These are phyloP conservation scores for Cicer cuneatum DNA, from an alignment of 306 rosid species.

Conservation along the genomic window DNA sequence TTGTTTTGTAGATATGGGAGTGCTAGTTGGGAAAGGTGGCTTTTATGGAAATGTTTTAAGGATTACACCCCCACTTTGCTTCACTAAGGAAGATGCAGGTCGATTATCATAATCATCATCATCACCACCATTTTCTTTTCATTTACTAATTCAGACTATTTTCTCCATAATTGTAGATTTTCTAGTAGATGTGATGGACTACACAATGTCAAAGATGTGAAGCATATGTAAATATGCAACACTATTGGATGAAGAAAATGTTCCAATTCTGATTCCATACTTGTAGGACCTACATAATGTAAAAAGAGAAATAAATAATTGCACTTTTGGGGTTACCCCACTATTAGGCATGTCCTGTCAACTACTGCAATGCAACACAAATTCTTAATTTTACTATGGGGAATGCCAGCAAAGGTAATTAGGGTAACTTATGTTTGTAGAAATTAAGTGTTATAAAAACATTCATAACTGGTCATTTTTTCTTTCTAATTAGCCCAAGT, in stretches of 20 bases:
- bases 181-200: conserved; percentile 61
- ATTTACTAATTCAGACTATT: conserved; percentile 35
- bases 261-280: background rate
- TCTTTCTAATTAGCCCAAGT: too few species aligned
- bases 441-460: too few species aligned
- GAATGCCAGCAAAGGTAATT: too few species aligned
- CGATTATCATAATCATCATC: conserved; percentile 9
- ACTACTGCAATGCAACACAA: too few species aligned
- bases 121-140: background rate
- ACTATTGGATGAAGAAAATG: conserved; percentile 23
- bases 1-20: conserved; percentile 55
- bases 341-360: too few species aligned
- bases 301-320: background rate
- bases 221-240: background rate
- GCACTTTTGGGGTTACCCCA: background rate
- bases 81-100: conserved; percentile 65
- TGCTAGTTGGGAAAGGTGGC: conserved; percentile 57
- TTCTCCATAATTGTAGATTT: conserved; percentile 49
- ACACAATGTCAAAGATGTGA: conserved; percentile 54
- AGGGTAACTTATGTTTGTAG: too few species aligned
- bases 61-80: conserved; percentile 60
- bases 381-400: too few species aligned
- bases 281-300: background rate
- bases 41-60: conserved; percentile 57
- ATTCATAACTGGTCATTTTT: too few species aligned